phyloP scores from a whole-genome alignment of 768 basidiomycete genomes.

The Hydnomerulius pinastri region DNA sequence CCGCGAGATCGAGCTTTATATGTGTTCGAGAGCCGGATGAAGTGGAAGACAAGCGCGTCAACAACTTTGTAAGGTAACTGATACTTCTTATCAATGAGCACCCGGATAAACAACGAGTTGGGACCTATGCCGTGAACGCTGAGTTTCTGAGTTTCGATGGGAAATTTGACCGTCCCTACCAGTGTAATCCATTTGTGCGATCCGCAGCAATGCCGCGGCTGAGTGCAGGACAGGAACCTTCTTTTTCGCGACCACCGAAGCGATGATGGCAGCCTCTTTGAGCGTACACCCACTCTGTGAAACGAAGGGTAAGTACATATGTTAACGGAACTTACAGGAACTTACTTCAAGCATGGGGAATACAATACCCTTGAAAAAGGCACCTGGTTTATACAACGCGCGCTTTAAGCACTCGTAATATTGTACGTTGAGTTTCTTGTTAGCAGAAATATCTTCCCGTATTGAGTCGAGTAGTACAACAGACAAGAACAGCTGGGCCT shows the following conservation, averaged over 20 bases:
- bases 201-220: slow-evolving; percentile 88
- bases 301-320: slow-evolving; percentile 20
- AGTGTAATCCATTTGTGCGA: slow-evolving; percentile 96
- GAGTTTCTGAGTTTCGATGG: background rate
- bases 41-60: slow-evolving; percentile 97
- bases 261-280: slow-evolving; percentile 93
- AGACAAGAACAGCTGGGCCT: slow-evolving; percentile 89
- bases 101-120: slow-evolving; percentile 95
- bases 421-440: slow-evolving; percentile 90
- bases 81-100: slow-evolving; percentile 96
- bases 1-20: slow-evolving; percentile 73
- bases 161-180: slow-evolving; percentile 44
- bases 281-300: slow-evolving; percentile 79
- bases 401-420: slow-evolving; percentile 93
- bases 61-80: slow-evolving; percentile 97
- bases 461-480: slow-evolving; percentile 91
- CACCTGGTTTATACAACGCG: slow-evolving; percentile 92
- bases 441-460: slow-evolving; percentile 81
- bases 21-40: slow-evolving; percentile 91
- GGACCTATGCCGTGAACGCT: slow-evolving; percentile 51
- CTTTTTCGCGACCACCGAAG: slow-evolving; percentile 86
- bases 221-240: slow-evolving; percentile 97
- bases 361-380: slow-evolving; percentile 97
- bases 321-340: slow-evolving; percentile 21
- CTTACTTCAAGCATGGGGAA: slow-evolving; percentile 93